A percentile compares a stretch with the other conserved stretches of the same genome.
Evolutionary conservation across 2,329 filamentous ascomycete genomes (phyloP).

Genomic region (Arthrocladium fulminans): DNA sequence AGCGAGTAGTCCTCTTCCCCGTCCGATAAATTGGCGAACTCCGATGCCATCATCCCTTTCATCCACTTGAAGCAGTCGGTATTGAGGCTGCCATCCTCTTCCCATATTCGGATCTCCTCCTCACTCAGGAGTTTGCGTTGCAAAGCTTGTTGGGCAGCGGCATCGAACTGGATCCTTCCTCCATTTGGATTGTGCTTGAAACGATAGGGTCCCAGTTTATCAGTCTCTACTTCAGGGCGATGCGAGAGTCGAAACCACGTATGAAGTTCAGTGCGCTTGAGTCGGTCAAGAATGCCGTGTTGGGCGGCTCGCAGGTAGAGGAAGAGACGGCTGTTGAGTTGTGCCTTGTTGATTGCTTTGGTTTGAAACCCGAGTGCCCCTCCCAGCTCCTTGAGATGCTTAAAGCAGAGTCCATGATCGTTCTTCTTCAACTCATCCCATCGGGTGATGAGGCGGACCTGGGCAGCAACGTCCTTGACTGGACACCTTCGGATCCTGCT

Average conservation of each 20-base stretch:
- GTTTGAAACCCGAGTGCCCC: background rate
- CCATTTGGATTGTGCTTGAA: background rate
- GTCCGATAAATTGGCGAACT: background rate
- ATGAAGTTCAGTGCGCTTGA: background rate
- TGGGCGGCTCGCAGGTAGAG: background rate
- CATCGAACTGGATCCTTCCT: background rate
- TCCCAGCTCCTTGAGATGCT: background rate
- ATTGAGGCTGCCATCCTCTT: background rate
- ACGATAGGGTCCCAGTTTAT: background rate
- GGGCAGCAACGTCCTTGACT: background rate
- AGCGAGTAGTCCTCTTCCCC: background rate
- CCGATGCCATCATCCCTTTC: background rate
- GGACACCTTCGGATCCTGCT: background rate
- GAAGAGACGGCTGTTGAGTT: background rate
- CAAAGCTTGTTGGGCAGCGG: background rate
- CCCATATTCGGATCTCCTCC: background rate
- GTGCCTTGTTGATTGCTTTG: background rate
- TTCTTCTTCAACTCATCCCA: background rate
- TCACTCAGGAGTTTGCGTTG: background rate
- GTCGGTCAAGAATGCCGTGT: background rate
- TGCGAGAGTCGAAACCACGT: background rate
- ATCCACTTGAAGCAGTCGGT: background rate
- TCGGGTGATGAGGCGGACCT: background rate
- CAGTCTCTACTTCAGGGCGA: background rate
- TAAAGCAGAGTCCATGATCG: background rate